Evolutionary conservation across 805 yeast genomes (phyloP).

Genomic region (Candida rishiriensis): DNA sequence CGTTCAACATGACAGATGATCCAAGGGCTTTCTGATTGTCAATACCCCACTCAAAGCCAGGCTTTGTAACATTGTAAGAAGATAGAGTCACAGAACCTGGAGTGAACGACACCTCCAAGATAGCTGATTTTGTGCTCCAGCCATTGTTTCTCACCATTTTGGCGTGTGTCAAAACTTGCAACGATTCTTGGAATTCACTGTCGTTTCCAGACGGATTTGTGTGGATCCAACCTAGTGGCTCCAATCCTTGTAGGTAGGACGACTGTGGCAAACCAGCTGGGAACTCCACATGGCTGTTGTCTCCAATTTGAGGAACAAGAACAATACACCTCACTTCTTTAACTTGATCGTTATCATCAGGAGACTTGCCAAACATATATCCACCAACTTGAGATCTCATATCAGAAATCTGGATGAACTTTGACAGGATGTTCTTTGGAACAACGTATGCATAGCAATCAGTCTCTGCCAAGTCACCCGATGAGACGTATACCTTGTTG

Average conservation of each 20-base stretch:
- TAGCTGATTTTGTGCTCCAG: slow-evolving; percentile 45
- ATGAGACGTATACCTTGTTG: slow-evolving; percentile 66
- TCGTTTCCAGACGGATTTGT: slow-evolving; percentile 65
- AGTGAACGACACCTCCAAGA: slow-evolving; percentile 64
- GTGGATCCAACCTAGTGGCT: slow-evolving; percentile 92
- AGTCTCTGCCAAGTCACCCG: slow-evolving; percentile 52
- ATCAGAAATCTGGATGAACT: slow-evolving; percentile 78
- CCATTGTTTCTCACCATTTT: slow-evolving; percentile 31
- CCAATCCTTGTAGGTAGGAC: slow-evolving; percentile 49
- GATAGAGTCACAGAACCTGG: slow-evolving; percentile 82
- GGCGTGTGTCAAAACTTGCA: slow-evolving; percentile 64
- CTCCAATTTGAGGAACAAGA: slow-evolving; percentile 86
- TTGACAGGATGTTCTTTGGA: slow-evolving; percentile 76
- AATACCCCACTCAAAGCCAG: slow-evolving; percentile 78
- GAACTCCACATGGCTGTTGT: slow-evolving; percentile 57
- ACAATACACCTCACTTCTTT: slow-evolving; percentile 76
- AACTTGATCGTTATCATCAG: slow-evolving; percentile 63
- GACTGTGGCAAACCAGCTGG: slow-evolving; percentile 42
- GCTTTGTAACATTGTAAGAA: slow-evolving; percentile 55
- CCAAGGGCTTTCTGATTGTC: slow-evolving; percentile 53
- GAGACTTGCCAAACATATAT: slow-evolving; percentile 73
- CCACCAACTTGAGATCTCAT: slow-evolving; percentile 80
- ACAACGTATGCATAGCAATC: slow-evolving; percentile 64
- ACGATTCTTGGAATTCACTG: slow-evolving; percentile 53
- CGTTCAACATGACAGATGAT: slow-evolving; percentile 61